Evolutionary conservation across 202 grass and related monocot species (phyloP).

Genomic region (Dendrocalamus latiflorus): DNA sequence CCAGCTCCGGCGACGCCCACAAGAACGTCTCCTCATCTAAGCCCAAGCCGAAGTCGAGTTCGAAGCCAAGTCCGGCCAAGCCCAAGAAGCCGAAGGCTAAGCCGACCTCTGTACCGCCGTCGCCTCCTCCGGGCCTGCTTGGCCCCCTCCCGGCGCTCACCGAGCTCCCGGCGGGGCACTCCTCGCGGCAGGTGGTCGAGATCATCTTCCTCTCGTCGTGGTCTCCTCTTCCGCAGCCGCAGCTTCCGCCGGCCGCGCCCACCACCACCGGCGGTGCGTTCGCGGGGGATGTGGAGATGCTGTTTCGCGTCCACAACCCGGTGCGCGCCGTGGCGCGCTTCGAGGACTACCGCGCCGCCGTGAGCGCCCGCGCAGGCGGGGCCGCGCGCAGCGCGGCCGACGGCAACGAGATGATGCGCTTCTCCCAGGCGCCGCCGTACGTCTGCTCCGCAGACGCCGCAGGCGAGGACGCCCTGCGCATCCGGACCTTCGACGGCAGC

Average conservation of each 20-base stretch:
- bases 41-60: background rate
- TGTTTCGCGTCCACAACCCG: slow-evolving; percentile 82
- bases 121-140: slow-evolving; percentile 30
- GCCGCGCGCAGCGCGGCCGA: slow-evolving; percentile 59
- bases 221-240: background rate
- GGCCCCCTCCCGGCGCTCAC: slow-evolving; percentile 42
- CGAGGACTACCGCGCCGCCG: slow-evolving; percentile 68
- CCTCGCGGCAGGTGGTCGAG: slow-evolving; percentile 66
- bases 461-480: background rate
- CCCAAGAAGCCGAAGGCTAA: slow-evolving; percentile 22
- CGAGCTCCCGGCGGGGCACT: slow-evolving; percentile 60
- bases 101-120: background rate
- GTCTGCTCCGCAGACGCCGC: background rate
- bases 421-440: slow-evolving; percentile 38
- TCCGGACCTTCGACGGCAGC: slow-evolving; percentile 75
- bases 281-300: slow-evolving; percentile 57
- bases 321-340: slow-evolving; percentile 51
- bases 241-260: background rate
- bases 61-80: slow-evolving; percentile 20
- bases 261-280: background rate
- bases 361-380: slow-evolving; percentile 41
- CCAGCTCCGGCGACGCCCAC: slow-evolving; percentile 40
- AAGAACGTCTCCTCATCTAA: slow-evolving; percentile 25
- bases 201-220: slow-evolving; percentile 71
- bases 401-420: slow-evolving; percentile 91